Conservation (phyloP, 352 stramenopile species). For the Phytophthora sp. region DNA sequence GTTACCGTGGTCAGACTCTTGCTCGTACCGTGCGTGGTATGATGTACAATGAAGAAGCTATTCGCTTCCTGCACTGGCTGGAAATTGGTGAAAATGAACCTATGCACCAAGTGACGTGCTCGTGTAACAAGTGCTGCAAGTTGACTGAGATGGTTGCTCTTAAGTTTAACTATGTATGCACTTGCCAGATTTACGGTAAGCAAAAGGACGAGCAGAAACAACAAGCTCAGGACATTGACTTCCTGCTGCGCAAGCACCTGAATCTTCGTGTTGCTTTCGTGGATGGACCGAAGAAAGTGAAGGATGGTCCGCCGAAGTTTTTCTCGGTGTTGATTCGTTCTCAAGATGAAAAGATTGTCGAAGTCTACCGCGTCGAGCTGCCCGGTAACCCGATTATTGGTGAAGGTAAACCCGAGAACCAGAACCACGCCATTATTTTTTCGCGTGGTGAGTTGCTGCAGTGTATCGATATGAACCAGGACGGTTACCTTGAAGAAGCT, state of each 20-base stretch:
- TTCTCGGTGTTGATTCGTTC: constrained; percentile 81
- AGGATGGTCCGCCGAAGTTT: constrained; percentile 83
- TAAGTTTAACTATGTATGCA: constrained; percentile 91
- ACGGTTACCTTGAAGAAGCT: constrained; percentile 78
- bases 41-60: constrained; percentile 88
- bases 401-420: constrained; percentile 88
- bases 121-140: constrained; percentile 85
- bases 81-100: constrained; percentile 87
- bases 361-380: constrained; percentile 81
- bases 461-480: constrained; percentile 92
- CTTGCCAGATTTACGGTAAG: constrained; percentile 87
- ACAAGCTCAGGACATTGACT: constrained; percentile 81
- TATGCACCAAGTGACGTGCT: constrained; percentile 75
- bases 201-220: constrained; percentile 85
- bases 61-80: constrained; percentile 85
- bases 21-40: constrained; percentile 81
- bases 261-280: constrained; percentile 79
- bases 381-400: constrained; percentile 81
- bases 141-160: constrained; percentile 82
- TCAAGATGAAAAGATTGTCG: constrained; percentile 71
- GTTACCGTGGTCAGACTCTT: constrained; percentile 81
- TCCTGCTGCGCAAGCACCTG: constrained; percentile 75
- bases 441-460: constrained; percentile 81
- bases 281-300: constrained; percentile 85
- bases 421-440: constrained; percentile 88